These are phyloP conservation scores for Monosporozyma yasuniensis DNA, from an alignment of 805 yeast genomes.

Conservation along the genomic window DNA sequence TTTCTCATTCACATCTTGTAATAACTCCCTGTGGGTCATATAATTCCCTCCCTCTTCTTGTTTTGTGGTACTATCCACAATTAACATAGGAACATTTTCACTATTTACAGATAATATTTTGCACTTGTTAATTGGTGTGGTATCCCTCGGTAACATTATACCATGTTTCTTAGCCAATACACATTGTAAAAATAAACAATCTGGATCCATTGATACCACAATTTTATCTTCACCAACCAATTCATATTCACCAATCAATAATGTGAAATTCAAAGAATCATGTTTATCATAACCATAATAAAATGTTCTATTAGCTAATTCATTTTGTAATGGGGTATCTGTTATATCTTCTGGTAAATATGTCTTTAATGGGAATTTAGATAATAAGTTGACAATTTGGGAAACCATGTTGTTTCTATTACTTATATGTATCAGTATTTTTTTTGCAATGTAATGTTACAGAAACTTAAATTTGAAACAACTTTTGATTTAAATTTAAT, in stretches of 20 bases:
- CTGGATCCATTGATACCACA: slow-evolving; percentile 44
- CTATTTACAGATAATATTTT: neutral
- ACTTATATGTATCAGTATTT: too few relatives aligned
- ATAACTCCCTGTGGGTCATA: neutral
- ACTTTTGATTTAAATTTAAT: too few relatives aligned
- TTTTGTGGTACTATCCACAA: too few relatives aligned
- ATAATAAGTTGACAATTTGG: slow-evolving; percentile 30
- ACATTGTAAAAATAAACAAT: slow-evolving; percentile 41
- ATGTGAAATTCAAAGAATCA: neutral
- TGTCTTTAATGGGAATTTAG: slow-evolving; percentile 41
- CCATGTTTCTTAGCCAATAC: slow-evolving; percentile 11
- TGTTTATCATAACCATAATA: neutral
- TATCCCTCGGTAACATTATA: neutral
- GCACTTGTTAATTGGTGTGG: neutral
- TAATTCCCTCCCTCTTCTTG: neutral
- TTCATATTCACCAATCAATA: neutral
- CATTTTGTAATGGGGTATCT: slow-evolving; percentile 22
- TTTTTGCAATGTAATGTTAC: too few relatives aligned
- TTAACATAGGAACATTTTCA: neutral
- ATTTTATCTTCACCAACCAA: neutral
- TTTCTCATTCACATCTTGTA: neutral
- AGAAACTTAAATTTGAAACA: too few relatives aligned
- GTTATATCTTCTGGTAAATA: slow-evolving; percentile 32
- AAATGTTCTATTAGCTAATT: slow-evolving; percentile 14
- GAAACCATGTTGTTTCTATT: neutral